Conservation (phyloP, 768 basidiomycete genomes). For the Boletus rubroflammeus region DNA sequence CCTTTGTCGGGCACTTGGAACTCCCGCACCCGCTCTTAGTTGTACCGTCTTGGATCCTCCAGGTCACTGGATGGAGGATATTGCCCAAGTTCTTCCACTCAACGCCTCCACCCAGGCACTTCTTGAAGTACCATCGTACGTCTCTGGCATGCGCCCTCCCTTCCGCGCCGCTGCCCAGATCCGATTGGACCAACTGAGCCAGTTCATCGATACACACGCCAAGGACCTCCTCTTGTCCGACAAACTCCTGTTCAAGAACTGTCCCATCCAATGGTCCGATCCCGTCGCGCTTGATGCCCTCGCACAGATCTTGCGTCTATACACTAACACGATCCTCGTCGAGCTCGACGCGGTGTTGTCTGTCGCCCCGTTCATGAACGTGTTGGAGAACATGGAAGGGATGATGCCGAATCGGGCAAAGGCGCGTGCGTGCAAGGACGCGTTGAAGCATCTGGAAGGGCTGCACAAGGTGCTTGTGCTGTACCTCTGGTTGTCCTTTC, state of each 20-base stretch:
- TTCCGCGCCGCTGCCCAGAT: conserved; percentile 37
- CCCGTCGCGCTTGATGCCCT: conserved; percentile 19
- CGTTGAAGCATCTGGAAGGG: conserved; percentile 52
- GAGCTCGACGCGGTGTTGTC: conserved; percentile 20
- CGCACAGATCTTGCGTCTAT: conserved; percentile 29
- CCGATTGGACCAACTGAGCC: conserved; percentile 31
- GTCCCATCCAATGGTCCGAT: conserved; percentile 17
- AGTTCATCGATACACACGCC: conserved; percentile 42
- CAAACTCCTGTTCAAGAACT: conserved; percentile 42
- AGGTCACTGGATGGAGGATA: conserved; percentile 19
- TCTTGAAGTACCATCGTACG: conserved; percentile 46
- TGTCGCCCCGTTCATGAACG: conserved; percentile 20
- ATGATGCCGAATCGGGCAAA: conserved; percentile 18
- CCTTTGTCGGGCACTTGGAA: conserved; percentile 52
- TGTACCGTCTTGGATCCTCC: conserved; percentile 47
- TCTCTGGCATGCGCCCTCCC: conserved; percentile 41
- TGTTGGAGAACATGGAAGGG: conserved; percentile 20
- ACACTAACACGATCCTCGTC: conserved; percentile 29
- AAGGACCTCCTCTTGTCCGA: conserved; percentile 42
- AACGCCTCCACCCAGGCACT: conserved; percentile 40
- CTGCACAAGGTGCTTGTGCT: conserved; percentile 72
- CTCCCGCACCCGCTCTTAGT: conserved; percentile 47
- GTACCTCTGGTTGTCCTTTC: conserved; percentile 83
- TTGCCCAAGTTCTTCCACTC: conserved; percentile 43
- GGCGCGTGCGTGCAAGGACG: conserved; percentile 8